Evolutionary conservation across 108 stramenopile genomes (phyloP), one percentile per base, ranked within the genome.

Genomic region (Pseudonitzschia multiseries): DNA sequence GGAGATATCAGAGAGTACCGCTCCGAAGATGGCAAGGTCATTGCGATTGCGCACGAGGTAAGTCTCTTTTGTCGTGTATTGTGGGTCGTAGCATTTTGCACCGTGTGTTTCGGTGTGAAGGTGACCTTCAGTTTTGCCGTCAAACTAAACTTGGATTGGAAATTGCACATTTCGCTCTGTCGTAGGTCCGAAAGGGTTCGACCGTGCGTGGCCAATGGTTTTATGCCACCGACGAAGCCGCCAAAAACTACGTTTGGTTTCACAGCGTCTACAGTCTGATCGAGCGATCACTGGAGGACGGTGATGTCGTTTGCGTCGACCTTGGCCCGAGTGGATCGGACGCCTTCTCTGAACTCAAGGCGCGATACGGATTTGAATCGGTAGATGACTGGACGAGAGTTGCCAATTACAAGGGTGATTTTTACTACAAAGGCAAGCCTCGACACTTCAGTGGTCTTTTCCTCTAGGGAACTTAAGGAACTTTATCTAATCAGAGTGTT

Each of bases 161-260:
- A 14, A 48, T 48, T 10, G 13, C 46, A 18, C 46, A 2, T 2
- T 14, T 18, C 46, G 46, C 13, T 1, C 46, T 18, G 2, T 36
- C 36, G 86, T 74, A 67, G 66, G 87, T 88, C 20, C 65, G 77
- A 18, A 91, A 91, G 66, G 90, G 84, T 8, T 78, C 79, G 8
- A 88, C 87, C 14, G 64, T 87, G 15, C 77, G 90, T 10, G 90
- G 90, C 13, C 90, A 91, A 59, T 91, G 90, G 90, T 91, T 91
- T 71, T 91, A 91, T 61, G 87, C 87, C 32, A 77, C 83, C 68
- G 86, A 91, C 71, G 84, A 78, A 63, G 90, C 90, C 9, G 78
- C 90, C 21, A 84, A 78, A 68, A 52, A 77, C 57, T 91, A 91
- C 76, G 90, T 91, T 17, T 91, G 90, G 90, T 91, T 91, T 46